A percentile compares a stretch with the other conserved stretches of the same genome.
These are phyloP conservation scores for Hortaea werneckii DNA, from an alignment of 2,329 filamentous ascomycete species.

Conservation along the genomic window DNA sequence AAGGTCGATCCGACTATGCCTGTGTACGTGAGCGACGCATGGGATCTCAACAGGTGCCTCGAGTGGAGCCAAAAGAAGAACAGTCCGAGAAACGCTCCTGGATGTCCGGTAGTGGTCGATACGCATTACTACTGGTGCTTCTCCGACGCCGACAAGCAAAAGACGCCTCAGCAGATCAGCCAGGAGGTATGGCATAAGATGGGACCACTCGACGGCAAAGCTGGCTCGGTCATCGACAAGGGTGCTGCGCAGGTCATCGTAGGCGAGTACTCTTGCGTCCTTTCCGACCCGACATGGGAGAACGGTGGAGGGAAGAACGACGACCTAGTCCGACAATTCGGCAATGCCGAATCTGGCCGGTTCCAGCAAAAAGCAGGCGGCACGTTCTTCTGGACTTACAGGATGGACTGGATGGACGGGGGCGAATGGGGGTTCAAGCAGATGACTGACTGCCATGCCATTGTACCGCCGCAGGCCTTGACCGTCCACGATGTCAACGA, in stretches of 20 bases:
- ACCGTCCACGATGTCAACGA: conserved; percentile 29
- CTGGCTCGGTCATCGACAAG: conserved; percentile 39
- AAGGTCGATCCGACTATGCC: conserved; percentile 42
- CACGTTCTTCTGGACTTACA: conserved; percentile 51
- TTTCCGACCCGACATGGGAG: conserved; percentile 41
- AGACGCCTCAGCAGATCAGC: conserved; percentile 44
- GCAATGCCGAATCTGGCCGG: conserved; percentile 36
- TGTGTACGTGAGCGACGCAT: conserved; percentile 49
- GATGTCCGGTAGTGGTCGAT: conserved; percentile 46
- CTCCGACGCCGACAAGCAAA: conserved; percentile 41
- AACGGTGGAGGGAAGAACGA: conserved; percentile 28
- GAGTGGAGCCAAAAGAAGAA: conserved; percentile 32
- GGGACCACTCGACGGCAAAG: conserved; percentile 34
- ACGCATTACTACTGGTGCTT: conserved; percentile 53
- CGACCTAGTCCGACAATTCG: conserved; percentile 36
- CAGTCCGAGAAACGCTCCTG: conserved; percentile 1
- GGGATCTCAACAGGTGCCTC: conserved; percentile 40
- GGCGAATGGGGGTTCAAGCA: conserved; percentile 51
- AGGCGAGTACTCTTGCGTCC: conserved; percentile 50
- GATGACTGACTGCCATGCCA: conserved; percentile 37
- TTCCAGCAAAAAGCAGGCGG: conserved; percentile 44
- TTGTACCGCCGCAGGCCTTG: conserved; percentile 32
- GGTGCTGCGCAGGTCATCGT: conserved; percentile 44
- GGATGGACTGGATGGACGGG: conserved; percentile 53
- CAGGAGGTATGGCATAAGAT: conserved; percentile 36